These are phyloP conservation scores for Boletus eberwhitei DNA, from an alignment of 768 basidiomycete genomes.

Conservation along the genomic window DNA sequence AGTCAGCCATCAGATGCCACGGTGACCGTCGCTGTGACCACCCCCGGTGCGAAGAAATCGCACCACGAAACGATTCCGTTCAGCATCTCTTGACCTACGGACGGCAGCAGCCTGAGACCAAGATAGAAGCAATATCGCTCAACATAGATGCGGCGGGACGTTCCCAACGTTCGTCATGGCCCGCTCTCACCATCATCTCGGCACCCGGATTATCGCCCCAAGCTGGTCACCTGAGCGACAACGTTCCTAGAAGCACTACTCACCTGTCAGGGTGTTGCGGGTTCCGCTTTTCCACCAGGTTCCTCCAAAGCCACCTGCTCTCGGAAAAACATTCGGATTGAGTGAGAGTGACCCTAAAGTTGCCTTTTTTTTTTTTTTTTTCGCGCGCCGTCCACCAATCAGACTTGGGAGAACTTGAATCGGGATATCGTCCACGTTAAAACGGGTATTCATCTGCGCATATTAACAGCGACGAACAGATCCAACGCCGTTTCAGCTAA, in stretches of 20 bases:
- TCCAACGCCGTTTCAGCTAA: constrained; percentile 17
- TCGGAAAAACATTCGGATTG: background rate
- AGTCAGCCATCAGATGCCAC: background rate
- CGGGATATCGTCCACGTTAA: background rate
- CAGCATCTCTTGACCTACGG: constrained; percentile 3
- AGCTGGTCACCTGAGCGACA: constrained; percentile 2
- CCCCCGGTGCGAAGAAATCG: constrained; percentile 19
- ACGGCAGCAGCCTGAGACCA: constrained; percentile 7
- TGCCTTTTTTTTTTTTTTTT: constrained; percentile 14
- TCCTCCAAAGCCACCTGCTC: background rate
- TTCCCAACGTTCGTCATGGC: constrained; percentile 5
- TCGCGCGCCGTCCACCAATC: background rate
- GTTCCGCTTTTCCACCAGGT: constrained; percentile 1
- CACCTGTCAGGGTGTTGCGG: background rate
- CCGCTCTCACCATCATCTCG: constrained; percentile 14
- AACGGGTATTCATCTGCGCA: background rate
- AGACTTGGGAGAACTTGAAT: constrained; percentile 1
- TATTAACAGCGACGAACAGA: constrained; percentile 2
- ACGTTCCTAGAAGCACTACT: background rate
- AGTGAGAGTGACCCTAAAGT: background rate
- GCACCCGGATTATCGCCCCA: constrained; percentile 3
- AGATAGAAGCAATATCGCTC: constrained; percentile 10
- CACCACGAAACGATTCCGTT: constrained; percentile 5
- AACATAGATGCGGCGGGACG: constrained; percentile 12
- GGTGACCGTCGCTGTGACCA: constrained; percentile 7